phyloP scores from a whole-genome alignment of 2,329 filamentous ascomycete species.

The Fusarium sp. region DNA sequence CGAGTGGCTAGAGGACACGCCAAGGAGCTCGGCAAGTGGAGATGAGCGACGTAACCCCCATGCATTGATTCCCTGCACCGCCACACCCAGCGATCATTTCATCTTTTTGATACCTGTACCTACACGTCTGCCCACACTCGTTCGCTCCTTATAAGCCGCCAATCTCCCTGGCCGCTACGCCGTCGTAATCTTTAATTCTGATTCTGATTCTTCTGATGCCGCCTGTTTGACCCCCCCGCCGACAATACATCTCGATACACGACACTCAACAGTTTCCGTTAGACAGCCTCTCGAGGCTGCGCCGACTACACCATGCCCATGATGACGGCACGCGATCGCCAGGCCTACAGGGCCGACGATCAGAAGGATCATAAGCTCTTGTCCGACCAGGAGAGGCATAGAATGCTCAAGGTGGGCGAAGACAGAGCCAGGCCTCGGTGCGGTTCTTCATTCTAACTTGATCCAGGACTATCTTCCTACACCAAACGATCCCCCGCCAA shows the following conservation, averaged over 20 bases:
- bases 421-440: neutral
- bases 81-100: slow-evolving; percentile 26
- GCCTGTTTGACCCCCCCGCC: slow-evolving; percentile 1
- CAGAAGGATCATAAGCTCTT: slow-evolving; percentile 53
- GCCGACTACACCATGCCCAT: slow-evolving; percentile 50
- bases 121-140: slow-evolving; percentile 43
- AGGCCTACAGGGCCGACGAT: slow-evolving; percentile 60
- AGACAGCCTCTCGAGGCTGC: slow-evolving; percentile 51
- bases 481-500: slow-evolving; percentile 52
- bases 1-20: slow-evolving; percentile 6
- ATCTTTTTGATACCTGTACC: slow-evolving; percentile 42
- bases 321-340: slow-evolving; percentile 55
- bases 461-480: slow-evolving; percentile 55
- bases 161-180: slow-evolving; percentile 25
- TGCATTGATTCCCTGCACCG: slow-evolving; percentile 34
- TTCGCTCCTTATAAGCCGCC: slow-evolving; percentile 43
- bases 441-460: slow-evolving; percentile 8
- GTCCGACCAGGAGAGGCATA: slow-evolving; percentile 55
- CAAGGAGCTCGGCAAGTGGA: slow-evolving; percentile 40
- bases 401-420: slow-evolving; percentile 55
- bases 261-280: slow-evolving; percentile 14
- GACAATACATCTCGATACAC: neutral
- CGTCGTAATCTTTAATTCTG: slow-evolving; percentile 19
- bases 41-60: slow-evolving; percentile 45
- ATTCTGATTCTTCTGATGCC: slow-evolving; percentile 1